Evolutionary conservation across 2,329 filamentous ascomycete genomes (phyloP), one percentile per base, ranked within the genome.

Genomic region (Ophiostoma populinum): DNA sequence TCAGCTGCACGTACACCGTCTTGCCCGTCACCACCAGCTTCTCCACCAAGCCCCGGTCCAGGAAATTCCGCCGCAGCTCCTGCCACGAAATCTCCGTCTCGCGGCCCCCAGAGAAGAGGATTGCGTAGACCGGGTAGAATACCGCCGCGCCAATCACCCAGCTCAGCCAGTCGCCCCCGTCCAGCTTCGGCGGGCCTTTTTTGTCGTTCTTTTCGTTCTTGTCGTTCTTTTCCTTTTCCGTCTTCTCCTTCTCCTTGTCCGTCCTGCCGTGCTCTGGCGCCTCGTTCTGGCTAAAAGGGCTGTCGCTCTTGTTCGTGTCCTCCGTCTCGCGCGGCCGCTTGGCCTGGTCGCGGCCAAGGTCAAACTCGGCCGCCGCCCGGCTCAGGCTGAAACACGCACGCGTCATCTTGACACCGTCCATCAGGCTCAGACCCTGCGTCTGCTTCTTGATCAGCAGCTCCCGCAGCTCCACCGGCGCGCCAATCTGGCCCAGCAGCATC

Each of bases 41-140:
- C 59, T 94, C 81, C 15, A 98, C 86, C 17, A 98, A 67, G 7
- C 90, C 90, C 63, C 92, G 94, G 58, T 94, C 85, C 41, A 98
- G 65, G 64, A 93, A 95, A 21, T 83, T 90, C 46, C 74, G 86
- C 43, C 81, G 68, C 59, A 98, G 82, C 58, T 98, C 90, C 58
- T 98, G 86, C 82, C 85, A 98, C 37, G 90, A 95, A 40, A 98
- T 94, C 52, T 98, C 87, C 49, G 74, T 52, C 9, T 51, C 51
- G 24, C 58, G 57, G 43, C 64, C 59, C 33, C 49, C 47, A 16
- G 56, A 55, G 42, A 62, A 58, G 18, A 61, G 45, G 43, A 57
- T 56, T 35, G 53, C 52, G 34, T 58, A 54, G 35, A 62, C 43
- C 4, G 58, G 57, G 35, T 51, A 56, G 38, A 62, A 58, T 7